Evolutionary conservation across 495 filamentous ascomycete species (phyloP).

Genomic region (Ramalina peruviana): DNA sequence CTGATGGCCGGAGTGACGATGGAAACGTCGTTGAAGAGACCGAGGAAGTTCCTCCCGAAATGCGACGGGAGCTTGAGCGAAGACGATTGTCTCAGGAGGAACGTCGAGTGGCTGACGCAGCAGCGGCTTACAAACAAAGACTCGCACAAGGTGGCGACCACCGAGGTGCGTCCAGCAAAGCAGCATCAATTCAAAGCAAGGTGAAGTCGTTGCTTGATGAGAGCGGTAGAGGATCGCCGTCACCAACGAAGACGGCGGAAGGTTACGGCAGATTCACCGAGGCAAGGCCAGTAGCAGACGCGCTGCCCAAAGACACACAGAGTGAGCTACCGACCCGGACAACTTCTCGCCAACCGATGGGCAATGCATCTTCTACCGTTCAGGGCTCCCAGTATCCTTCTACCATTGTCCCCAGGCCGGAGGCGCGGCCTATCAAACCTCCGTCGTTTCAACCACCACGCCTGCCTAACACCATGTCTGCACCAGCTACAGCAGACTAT

Average conservation of each 20-base stretch:
- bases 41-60: constrained; percentile 72
- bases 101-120: constrained; percentile 76
- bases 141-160: constrained; percentile 48
- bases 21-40: constrained; percentile 45
- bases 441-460: neutral
- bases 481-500: neutral
- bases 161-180: constrained; percentile 34
- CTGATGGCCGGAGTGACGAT: constrained; percentile 55
- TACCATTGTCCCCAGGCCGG: neutral
- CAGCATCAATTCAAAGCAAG: constrained; percentile 75
- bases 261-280: constrained; percentile 83
- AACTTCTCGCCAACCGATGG: constrained; percentile 4
- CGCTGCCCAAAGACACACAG: neutral
- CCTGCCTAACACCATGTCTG: constrained; percentile 1
- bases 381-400: constrained; percentile 1
- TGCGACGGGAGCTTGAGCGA: constrained; percentile 80
- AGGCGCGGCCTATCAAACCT: neutral
- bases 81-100: constrained; percentile 77
- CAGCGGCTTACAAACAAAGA: constrained; percentile 76
- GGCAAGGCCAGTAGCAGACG: constrained; percentile 6
- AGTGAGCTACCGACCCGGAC: constrained; percentile 2
- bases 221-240: constrained; percentile 41
- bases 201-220: constrained; percentile 81
- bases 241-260: constrained; percentile 57
- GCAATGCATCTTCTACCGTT: neutral